Percentiles rank a stretch among this genome's conserved stretches.
Evolutionary conservation across 1,139 yeast species (phyloP).

Genomic region (Saccharomycopsis hybrid): DNA sequence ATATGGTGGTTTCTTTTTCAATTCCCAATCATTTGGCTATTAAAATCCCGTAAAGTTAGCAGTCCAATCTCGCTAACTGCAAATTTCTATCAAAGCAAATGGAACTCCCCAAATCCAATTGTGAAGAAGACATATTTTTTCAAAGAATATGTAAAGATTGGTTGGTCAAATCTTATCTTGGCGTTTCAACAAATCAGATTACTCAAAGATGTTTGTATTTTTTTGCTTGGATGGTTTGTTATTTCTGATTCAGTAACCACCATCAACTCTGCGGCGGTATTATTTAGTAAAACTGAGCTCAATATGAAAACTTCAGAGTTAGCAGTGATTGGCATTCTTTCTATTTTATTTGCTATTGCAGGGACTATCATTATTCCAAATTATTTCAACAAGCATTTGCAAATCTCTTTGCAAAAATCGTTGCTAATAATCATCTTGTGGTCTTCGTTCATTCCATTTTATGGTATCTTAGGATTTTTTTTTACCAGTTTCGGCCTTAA

Average conservation of each 20-base stretch:
- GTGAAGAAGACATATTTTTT: conserved; percentile 20
- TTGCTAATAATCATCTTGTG: conserved; percentile 48
- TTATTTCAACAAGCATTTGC: conserved; percentile 36
- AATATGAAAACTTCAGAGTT: conserved; percentile 58
- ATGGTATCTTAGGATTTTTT: conserved; percentile 58
- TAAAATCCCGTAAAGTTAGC: conserved; percentile 33
- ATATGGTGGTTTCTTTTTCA: conserved; percentile 68
- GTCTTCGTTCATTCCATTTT: conserved; percentile 57
- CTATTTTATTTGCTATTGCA: conserved; percentile 54
- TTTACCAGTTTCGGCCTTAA: conserved; percentile 45
- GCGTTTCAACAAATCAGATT: conserved; percentile 51
- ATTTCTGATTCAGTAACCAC: conserved; percentile 66
- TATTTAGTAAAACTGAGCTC: conserved; percentile 61
- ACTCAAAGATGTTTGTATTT: conserved; percentile 53
- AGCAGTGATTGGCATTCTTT: conserved; percentile 52
- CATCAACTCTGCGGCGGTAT: conserved; percentile 64
- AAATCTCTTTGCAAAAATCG: conserved; percentile 39
- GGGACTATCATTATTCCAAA: conserved; percentile 55
- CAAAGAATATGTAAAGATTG: conserved; percentile 38
- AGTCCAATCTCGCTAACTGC: conserved; percentile 16
- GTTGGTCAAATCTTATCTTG: conserved; percentile 49
- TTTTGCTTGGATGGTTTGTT: conserved; percentile 62
- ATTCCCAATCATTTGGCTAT: conserved; percentile 42
- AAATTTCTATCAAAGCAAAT: conserved; percentile 19
- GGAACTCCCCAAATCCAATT: conserved; percentile 3